Evolutionary conservation across 805 yeast genomes (phyloP).

Genomic region (Maudiozyma saulgeensis): DNA sequence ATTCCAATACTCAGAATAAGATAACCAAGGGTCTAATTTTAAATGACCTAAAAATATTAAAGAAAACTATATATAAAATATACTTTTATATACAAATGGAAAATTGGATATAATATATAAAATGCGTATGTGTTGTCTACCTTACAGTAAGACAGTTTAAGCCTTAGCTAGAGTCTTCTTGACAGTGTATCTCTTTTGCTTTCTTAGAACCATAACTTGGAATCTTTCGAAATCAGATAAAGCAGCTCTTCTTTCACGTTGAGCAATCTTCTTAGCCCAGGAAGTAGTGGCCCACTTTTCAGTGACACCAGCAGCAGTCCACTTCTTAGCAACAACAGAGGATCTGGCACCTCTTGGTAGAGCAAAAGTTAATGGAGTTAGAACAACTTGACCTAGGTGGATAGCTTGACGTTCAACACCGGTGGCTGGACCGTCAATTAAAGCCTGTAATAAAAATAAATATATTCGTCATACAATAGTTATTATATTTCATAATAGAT

Average conservation of each 20-base stretch:
- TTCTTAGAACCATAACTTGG: constrained; percentile 95
- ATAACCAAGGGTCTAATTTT: neutral
- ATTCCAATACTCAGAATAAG: no score
- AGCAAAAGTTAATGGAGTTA: constrained; percentile 83
- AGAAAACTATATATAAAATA: constrained; percentile 4
- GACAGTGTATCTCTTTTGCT: constrained; percentile 91
- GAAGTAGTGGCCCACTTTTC: constrained; percentile 86
- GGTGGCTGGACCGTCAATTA: constrained; percentile 89
- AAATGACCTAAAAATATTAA: constrained; percentile 4
- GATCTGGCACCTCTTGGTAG: constrained; percentile 94
- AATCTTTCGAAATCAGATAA: constrained; percentile 97
- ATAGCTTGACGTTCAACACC: constrained; percentile 88
- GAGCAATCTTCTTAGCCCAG: constrained; percentile 97
- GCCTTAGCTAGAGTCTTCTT: constrained; percentile 96
- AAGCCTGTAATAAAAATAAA: constrained; percentile 41
- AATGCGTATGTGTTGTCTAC: constrained; percentile 3
- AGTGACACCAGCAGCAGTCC: constrained; percentile 81
- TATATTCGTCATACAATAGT: neutral
- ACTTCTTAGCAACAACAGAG: constrained; percentile 77
- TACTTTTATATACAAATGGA: constrained; percentile 2
- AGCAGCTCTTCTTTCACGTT: constrained; percentile 83
- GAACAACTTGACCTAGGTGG: constrained; percentile 74
- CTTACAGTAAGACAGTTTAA: constrained; percentile 32
- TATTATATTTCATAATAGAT: no score
- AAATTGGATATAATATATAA: constrained; percentile 4